Evolutionary conservation across 1,284 basidiomycete species (phyloP).

Genomic region (Tremellales sp.): DNA sequence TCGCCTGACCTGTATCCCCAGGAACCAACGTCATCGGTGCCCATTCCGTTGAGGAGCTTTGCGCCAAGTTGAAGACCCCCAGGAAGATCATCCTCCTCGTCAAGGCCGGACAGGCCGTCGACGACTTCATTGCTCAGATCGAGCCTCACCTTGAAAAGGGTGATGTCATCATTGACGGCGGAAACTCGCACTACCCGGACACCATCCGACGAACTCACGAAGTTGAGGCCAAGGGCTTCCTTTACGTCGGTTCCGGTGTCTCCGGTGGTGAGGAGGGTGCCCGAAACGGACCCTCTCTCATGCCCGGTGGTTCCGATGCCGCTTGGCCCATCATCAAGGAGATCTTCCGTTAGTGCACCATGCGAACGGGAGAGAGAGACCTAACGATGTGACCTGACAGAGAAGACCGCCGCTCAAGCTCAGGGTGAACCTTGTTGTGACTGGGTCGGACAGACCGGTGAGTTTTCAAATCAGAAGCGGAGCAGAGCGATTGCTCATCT

Average conservation of each 20-base stretch:
- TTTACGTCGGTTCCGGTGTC: constrained; percentile 98
- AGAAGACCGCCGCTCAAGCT: constrained; percentile 93
- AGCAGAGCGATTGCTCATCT: constrained; percentile 64
- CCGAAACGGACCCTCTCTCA: constrained; percentile 93
- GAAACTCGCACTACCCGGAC: constrained; percentile 99
- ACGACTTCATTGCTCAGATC: constrained; percentile 58
- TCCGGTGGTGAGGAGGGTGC: constrained; percentile 99
- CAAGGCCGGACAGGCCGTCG: constrained; percentile 60
- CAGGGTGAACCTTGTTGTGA: constrained; percentile 97
- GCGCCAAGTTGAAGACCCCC: constrained; percentile 56
- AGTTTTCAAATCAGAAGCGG: not conserved
- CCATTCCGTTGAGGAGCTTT: constrained; percentile 85
- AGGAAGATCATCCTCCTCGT: constrained; percentile 87
- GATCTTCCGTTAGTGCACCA: constrained; percentile 69
- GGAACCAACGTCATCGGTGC: constrained; percentile 94
- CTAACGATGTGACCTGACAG: too few species aligned
- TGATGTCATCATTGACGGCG: constrained; percentile 98
- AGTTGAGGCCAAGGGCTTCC: constrained; percentile 87
- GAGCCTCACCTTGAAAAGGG: constrained; percentile 59
- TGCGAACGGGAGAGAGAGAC: too few species aligned
- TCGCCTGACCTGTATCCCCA: constrained; percentile 41
- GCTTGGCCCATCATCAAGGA: constrained; percentile 98
- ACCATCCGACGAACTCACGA: constrained; percentile 91
- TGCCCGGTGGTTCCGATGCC: constrained; percentile 93
- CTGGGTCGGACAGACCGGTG: constrained; percentile 96